A percentile compares a stretch with the other conserved stretches of the same genome.
phyloP scores from a whole-genome alignment of 1,284 basidiomycete species.

The Apiotrichum porosum region DNA sequence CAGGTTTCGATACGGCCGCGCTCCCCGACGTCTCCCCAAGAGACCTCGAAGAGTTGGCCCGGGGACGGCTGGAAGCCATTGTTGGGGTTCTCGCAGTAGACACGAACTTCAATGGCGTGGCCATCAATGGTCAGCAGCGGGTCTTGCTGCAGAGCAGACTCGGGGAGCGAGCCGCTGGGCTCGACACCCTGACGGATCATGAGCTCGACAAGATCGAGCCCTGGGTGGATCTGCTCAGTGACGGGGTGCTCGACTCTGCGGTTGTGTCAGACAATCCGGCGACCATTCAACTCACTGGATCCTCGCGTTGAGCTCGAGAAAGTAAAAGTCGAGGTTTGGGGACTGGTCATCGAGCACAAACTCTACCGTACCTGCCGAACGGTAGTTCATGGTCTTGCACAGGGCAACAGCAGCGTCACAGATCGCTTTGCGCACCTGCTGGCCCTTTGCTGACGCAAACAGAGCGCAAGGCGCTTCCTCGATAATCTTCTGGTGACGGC shows the following conservation, averaged over 20 bases:
- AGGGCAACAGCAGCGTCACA: conserved; percentile 56
- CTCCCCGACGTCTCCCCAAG: conserved; percentile 44
- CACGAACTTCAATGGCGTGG: conserved; percentile 59
- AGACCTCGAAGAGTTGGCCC: conserved; percentile 59
- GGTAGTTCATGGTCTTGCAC: conserved; percentile 55
- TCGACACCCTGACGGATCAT: conserved; percentile 52
- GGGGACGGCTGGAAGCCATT: conserved; percentile 59
- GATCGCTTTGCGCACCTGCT: conserved; percentile 51
- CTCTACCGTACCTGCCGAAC: conserved; percentile 64
- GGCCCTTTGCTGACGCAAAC: conserved; percentile 48
- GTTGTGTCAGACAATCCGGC: conserved; percentile 3
- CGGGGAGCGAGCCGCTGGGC: conserved; percentile 38
- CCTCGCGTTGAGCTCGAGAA: conserved; percentile 70
- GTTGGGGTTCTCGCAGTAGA: conserved; percentile 64
- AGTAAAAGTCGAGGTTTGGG: conserved; percentile 55
- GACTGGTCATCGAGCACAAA: conserved; percentile 59
- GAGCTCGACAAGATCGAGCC: conserved; percentile 61
- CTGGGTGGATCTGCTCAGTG: conserved; percentile 58
- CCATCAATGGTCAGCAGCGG: conserved; percentile 28
- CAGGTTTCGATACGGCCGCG: conserved; percentile 41
- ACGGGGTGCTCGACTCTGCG: conserved; percentile 70
- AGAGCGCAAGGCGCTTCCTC: conserved; percentile 58
- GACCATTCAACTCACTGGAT: conserved; percentile 52
- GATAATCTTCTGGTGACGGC: conserved; percentile 68
- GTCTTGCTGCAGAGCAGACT: conserved; percentile 40